Percentiles rank a stretch among this genome's conserved stretches.
These are phyloP conservation scores for Sporothrix variecibatus DNA, from an alignment of 2,329 filamentous ascomycete genomes.

Conservation along the genomic window DNA sequence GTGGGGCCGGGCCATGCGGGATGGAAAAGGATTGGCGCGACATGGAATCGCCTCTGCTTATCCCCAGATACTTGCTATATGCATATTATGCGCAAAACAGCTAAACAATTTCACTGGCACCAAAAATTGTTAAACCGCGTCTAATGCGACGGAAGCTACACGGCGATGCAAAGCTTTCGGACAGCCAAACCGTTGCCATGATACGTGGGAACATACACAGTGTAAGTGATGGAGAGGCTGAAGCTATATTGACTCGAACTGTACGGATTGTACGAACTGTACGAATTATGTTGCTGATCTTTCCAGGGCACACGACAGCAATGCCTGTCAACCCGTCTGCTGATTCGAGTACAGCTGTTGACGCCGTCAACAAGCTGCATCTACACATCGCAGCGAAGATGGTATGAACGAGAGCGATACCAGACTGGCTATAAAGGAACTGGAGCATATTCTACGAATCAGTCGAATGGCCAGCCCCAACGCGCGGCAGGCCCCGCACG, in stretches of 20 bases:
- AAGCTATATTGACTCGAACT: neutral
- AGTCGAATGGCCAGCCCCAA: neutral
- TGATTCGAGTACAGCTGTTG: neutral
- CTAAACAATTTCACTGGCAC: neutral
- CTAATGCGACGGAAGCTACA: conserved; percentile 8
- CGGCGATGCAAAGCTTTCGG: neutral
- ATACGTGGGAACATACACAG: conserved; percentile 25
- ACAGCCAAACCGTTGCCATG: conserved; percentile 24
- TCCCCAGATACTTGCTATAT: neutral
- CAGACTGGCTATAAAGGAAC: neutral
- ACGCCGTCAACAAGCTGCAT: neutral
- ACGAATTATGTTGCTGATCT: neutral
- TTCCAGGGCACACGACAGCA: conserved; percentile 20
- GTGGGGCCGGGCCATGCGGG: neutral
- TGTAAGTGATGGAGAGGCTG: conserved; percentile 13
- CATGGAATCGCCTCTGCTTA: neutral
- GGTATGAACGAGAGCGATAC: conserved; percentile 13
- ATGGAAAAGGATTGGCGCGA: conserved; percentile 13
- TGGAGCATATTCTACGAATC: neutral
- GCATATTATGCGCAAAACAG: neutral
- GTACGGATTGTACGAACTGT: neutral
- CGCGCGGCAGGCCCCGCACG: neutral
- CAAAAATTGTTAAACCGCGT: neutral
- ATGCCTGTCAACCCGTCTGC: neutral
- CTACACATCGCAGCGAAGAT: conserved; percentile 6